These are phyloP conservation scores for Rhytidiadelphus loreus DNA, from an alignment of 225 moss, liverwort and hornwort species.

Conservation along the genomic window DNA sequence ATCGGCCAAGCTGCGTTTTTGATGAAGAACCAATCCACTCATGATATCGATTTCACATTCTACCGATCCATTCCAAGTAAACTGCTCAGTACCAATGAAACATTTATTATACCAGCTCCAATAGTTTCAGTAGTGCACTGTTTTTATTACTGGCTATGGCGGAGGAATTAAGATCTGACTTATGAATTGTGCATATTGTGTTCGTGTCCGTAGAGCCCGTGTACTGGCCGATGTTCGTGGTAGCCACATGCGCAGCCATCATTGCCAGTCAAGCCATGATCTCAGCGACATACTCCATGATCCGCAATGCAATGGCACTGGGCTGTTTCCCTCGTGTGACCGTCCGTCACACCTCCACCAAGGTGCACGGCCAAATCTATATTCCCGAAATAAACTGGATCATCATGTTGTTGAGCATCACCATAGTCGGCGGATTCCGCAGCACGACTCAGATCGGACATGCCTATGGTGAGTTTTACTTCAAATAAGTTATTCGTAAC, in stretches of 20 bases:
- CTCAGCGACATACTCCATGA: constrained; percentile 53
- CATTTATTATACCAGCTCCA: neutral
- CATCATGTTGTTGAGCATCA: constrained; percentile 39
- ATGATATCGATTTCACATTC: constrained; percentile 4
- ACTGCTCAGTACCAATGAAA: neutral
- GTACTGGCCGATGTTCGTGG: constrained; percentile 56
- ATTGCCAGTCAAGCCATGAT: constrained; percentile 75
- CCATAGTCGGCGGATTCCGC: constrained; percentile 42
- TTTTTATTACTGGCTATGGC: neutral
- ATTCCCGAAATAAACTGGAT: constrained; percentile 65
- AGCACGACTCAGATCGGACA: constrained; percentile 45
- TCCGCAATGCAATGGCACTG: constrained; percentile 49
- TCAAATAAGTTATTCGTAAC: neutral
- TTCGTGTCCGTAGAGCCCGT: constrained; percentile 12
- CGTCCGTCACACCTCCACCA: constrained; percentile 40
- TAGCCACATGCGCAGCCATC: constrained; percentile 42
- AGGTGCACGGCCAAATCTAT: constrained; percentile 44
- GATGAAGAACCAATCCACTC: neutral
- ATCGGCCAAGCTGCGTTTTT: constrained; percentile 30
- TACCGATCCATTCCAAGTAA: constrained; percentile 28
- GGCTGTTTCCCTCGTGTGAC: constrained; percentile 56
- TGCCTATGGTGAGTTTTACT: constrained; percentile 26
- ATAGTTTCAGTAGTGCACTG: neutral
- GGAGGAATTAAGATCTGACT: neutral
- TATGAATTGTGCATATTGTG: neutral